Evolutionary conservation across 805 yeast species (phyloP).

Genomic region (Cyberlindnera mrakii): DNA sequence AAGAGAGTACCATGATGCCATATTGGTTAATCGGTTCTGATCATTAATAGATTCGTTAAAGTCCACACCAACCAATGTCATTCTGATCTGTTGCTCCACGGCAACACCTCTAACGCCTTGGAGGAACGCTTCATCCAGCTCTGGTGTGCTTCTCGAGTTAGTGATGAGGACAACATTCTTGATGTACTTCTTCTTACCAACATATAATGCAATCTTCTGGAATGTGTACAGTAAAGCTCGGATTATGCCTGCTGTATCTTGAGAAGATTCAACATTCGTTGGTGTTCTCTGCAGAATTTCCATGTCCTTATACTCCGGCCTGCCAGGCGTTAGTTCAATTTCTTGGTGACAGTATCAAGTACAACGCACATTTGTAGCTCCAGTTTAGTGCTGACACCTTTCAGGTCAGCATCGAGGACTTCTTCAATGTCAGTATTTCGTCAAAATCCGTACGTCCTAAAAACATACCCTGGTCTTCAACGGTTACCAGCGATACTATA

Average conservation of each 20-base stretch:
- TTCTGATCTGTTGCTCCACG: slow-evolving; percentile 7
- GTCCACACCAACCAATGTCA: slow-evolving; percentile 18
- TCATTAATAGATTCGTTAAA: slow-evolving; percentile 6
- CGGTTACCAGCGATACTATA: slow-evolving; percentile 29
- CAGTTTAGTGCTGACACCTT: slow-evolving; percentile 4
- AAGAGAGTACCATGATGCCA: slow-evolving; percentile 8
- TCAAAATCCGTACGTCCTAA: no score
- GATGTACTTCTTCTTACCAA: slow-evolving; percentile 17
- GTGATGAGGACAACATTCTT: slow-evolving; percentile 22
- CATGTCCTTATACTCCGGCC: slow-evolving; percentile 3
- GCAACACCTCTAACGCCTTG: slow-evolving; percentile 5
- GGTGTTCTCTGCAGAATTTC: slow-evolving; percentile 3
- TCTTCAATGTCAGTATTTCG: no score
- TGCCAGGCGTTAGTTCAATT: background rate
- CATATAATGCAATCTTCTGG: slow-evolving; percentile 10
- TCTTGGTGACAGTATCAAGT: background rate
- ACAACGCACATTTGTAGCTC: background rate
- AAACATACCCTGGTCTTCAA: slow-evolving; percentile 16
- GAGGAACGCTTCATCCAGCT: slow-evolving; percentile 8
- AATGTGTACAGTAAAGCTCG: slow-evolving; percentile 9
- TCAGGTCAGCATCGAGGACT: background rate
- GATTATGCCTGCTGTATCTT: slow-evolving; percentile 10
- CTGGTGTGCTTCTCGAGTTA: slow-evolving; percentile 11
- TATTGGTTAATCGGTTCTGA: background rate
- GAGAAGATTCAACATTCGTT: background rate